Evolutionary conservation across 257 asterid genomes (phyloP), one percentile per base, ranked within the genome.

Genomic region (Fraxinus cuspidata): DNA sequence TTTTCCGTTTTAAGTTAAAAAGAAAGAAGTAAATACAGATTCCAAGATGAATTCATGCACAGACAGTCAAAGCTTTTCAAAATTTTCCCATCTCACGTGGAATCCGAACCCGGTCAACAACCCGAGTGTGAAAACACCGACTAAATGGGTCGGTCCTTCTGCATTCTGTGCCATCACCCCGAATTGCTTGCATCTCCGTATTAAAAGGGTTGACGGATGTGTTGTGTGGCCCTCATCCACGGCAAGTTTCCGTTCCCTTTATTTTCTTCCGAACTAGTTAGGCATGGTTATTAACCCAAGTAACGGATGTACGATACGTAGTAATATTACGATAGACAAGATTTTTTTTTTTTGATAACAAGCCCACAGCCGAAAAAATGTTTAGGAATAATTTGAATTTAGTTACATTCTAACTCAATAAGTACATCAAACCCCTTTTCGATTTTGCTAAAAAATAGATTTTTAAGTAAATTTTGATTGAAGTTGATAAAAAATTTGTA

Each of bases 61-160:
- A 63, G 21, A 3, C 13, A 23, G 3, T 1, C 34, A 2, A 58
- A 21, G 29, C 66, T 58, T 58, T 58, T 58, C 0, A 58, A 58
- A 21, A n/a, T 1, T 68, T 32, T 68, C 42, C 25, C 49, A 68
- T 68, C 73, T 10, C 1, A 68, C 25, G 72, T 68, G 28, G 38
- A 68, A 68, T 8, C 73, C 49, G 7, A 70, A 37, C 74, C 29
- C 73, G 29, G 66, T 73, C 68, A 73, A 73, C n/a, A 47, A n/a
- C 31, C 44, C 16, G 16, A 34, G 77, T 73, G 37, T 73, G 69
- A 63, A 63, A 23, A 23, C 69, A 13, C 69, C 69, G 34, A 63
- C 32, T 63, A 42, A 42, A 42, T 42, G 51, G 16, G 25, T 51
- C 58, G 60, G 60, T 18, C 11, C 29, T 21, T 1, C 2, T 31